Base-by-base conservation (phyloP, 2,329 filamentous ascomycete species). In the Lomentospora prolificans region DNA sequence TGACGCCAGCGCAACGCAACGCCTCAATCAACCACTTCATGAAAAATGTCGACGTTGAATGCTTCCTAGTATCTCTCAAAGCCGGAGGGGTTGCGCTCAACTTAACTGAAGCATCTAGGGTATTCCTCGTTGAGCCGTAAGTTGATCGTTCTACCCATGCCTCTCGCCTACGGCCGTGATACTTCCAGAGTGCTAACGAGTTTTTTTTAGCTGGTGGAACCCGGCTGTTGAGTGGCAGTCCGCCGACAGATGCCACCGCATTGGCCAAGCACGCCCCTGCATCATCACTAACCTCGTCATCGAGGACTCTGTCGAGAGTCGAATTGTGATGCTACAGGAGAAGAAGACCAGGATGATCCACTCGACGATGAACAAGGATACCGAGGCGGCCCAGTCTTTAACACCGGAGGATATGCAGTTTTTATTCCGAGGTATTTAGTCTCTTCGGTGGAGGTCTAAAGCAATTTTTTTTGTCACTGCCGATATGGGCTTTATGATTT, bases 141-240 rank as follows among this genome's bases (percentile, higher is more conserved):
- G 87, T 86, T 46, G 19, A 22, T 30, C 30, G 0, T 44, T 10
- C 1, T 25, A 17, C 51, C 58, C 44, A 60, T 60, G 17, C 48
- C n/a, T 22, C 59, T 27, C 19, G 41, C 2, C 10, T 50, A 69
- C 69, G 62, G 6, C 25, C 4, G 30, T 58, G 44, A 53, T 4
- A 19, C 33, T 19, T 36, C n/a, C 51, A 4, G 9, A 14, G 2
- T 53, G 27, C 61, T 69, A 58, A 73, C 54, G 17, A 3, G 25
- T 58, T 30, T 59, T 14, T 14, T 33, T n/a, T 61, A 90, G 87
- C 62, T 97, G 94, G 94, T 99, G 94, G 94, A 97, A 97, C 63
- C 94, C 94, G n/a, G 91, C 91, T n/a, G 92, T 92, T 0, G 94
- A 99, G 72, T 99, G 94, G 94, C 94, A 99, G 72, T 94, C 88